These are phyloP conservation scores for Coemansia pectinata DNA, from an alignment of 192 early-diverging fungal genomes.

Conservation along the genomic window DNA sequence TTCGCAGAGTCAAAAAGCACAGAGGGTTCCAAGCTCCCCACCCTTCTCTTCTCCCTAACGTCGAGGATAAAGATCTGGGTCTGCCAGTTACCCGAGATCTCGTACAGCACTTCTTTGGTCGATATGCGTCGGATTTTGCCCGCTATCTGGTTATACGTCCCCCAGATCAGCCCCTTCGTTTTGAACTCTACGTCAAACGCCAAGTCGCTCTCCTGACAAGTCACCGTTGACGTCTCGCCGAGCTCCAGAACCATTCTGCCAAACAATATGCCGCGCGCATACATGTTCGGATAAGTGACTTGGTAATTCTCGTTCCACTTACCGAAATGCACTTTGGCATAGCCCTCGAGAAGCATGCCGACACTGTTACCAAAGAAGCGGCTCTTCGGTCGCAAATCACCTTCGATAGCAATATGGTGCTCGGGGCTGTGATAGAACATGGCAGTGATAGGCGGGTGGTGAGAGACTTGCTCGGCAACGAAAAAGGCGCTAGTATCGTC, in stretches of 20 bases:
- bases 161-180: constrained; percentile 72
- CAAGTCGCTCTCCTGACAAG: constrained; percentile 73
- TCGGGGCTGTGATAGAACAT: constrained; percentile 83
- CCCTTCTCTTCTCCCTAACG: constrained; percentile 9
- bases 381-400: constrained; percentile 83
- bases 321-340: constrained; percentile 57
- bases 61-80: constrained; percentile 59
- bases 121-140: constrained; percentile 81
- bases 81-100: constrained; percentile 90
- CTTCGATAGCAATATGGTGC: constrained; percentile 73
- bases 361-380: constrained; percentile 90
- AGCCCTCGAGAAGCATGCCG: constrained; percentile 80
- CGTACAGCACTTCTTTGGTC: constrained; percentile 73
- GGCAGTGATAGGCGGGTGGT: constrained; percentile 90
- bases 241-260: constrained; percentile 94
- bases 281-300: constrained; percentile 89
- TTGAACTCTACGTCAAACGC: constrained; percentile 86
- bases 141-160: constrained; percentile 73
- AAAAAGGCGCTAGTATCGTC: constrained; percentile 75
- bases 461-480: constrained; percentile 89
- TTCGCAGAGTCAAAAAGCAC: constrained; percentile 72
- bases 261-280: constrained; percentile 89
- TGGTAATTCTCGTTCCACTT: constrained; percentile 66
- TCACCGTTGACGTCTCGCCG: constrained; percentile 77
- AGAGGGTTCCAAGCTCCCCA: constrained; percentile 41